Percentiles rank a stretch among this genome's conserved stretches.
These are phyloP conservation scores for Hypoxylon cercidicola DNA, from an alignment of 495 filamentous ascomycete genomes.

Conservation along the genomic window DNA sequence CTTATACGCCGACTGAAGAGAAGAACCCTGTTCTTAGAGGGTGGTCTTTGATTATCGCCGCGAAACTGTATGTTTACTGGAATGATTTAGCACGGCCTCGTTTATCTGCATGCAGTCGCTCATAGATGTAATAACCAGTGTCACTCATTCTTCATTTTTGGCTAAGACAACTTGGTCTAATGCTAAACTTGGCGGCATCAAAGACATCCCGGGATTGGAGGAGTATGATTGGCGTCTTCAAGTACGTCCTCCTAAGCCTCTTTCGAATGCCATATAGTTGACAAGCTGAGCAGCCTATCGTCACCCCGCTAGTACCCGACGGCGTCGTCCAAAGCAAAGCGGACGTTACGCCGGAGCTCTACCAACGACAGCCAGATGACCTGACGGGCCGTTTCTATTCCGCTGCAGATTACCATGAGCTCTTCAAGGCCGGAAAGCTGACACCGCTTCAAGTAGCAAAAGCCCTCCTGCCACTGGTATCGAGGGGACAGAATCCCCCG, in stretches of 20 bases:
- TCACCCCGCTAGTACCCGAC: constrained; percentile 68
- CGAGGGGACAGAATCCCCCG: constrained; percentile 60
- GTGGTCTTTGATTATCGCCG: constrained; percentile 41
- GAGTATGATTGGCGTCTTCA: constrained; percentile 55
- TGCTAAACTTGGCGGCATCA: constrained; percentile 74
- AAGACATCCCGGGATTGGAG: constrained; percentile 66
- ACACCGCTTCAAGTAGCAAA: constrained; percentile 79
- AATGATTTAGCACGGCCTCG: too few species aligned
- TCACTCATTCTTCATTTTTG: constrained; percentile 37
- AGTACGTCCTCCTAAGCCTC: constrained; percentile 14
- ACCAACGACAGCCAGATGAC: constrained; percentile 47
- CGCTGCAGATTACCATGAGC: constrained; percentile 77
- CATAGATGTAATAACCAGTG: constrained; percentile 34
- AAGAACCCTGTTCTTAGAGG: constrained; percentile 43
- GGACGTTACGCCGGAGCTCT: constrained; percentile 50
- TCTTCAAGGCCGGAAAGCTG: constrained; percentile 72
- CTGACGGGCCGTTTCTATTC: constrained; percentile 68
- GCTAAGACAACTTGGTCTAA: constrained; percentile 68
- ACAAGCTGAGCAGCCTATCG: constrained; percentile 67
- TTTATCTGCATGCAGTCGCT: constrained; percentile 1
- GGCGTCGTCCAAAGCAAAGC: constrained; percentile 40
- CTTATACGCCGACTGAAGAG: constrained; percentile 22
- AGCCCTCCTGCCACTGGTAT: constrained; percentile 74
- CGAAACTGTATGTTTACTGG: constrained; percentile 39
- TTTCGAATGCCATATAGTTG: constrained; percentile 9